Base-by-base conservation (phyloP, 2,329 filamentous ascomycete genomes). In the Cladophialophora immunda region DNA sequence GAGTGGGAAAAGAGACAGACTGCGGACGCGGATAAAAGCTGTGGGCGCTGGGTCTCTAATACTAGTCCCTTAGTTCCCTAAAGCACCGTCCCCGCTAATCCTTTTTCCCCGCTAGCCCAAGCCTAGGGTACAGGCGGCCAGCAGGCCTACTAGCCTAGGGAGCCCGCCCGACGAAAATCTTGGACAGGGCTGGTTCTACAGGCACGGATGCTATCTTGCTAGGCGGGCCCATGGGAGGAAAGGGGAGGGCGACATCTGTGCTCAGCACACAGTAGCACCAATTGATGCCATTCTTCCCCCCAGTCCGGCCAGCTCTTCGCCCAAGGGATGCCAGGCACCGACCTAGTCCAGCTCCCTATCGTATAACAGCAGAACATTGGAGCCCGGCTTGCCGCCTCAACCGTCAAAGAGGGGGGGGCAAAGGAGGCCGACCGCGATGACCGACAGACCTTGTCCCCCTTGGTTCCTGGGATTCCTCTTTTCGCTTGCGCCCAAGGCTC, bases 341-440 rank as follows among this genome's bases (percentile, higher is more conserved):
- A 27, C 38, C 57, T 50, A 19, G n/a, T 7, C 19, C 29, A 41
- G 15, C 29, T 47, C 45, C 45, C 57, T 45, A 50, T 34, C 19
- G 41, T 29, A 30, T 22, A 45, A 45, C 22, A 27, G 41, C 36
- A 59, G 19, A 59, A 25, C 57, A 59, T 59, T 59, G 57, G 57
- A 59, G 57, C 38, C 38, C 13, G 41, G 38, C 57, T 59, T 59
- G 57, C 57, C 57, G 57, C 57, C 57, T 47, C 57, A 13, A 50
- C 45, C 25, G 45, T 50, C 45, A 50, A 50, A 22, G 41, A 17
- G 41, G 45, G 45, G 45, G 11, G 45, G 17, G n/a, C n/a, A n/a
- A n/a, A n/a, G n/a, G 15, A 50, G 19, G 45, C 2, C 7, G 41
- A 47, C 41, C 41, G 41, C 41, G n/a, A 47, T 47, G 41, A 47